A percentile compares a stretch with the other conserved stretches of the same genome.
Evolutionary conservation across 1,284 basidiomycete species (phyloP).

Genomic region (Cutaneotrichosporon daszewskae): DNA sequence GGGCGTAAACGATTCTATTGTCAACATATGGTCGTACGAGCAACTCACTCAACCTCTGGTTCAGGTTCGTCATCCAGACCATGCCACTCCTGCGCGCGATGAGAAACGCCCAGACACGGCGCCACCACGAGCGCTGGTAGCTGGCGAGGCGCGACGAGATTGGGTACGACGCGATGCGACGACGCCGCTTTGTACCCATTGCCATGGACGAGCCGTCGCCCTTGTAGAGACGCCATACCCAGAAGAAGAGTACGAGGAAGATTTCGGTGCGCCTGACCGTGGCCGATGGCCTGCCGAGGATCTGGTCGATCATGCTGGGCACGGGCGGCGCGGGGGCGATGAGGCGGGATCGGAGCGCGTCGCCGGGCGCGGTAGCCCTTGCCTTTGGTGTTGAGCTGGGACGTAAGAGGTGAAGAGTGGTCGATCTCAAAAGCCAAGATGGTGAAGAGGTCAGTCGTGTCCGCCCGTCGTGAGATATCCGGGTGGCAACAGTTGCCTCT

Average conservation of each 20-base stretch:
- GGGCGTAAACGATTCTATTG: slow-evolving; percentile 74
- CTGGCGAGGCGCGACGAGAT: not conserved
- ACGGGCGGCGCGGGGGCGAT: not conserved
- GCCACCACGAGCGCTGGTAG: slow-evolving; percentile 10
- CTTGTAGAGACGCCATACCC: slow-evolving; percentile 69
- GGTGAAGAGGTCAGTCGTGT: too few species aligned
- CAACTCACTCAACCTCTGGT: slow-evolving; percentile 36
- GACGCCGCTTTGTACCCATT: not conserved
- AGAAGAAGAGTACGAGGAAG: slow-evolving; percentile 81
- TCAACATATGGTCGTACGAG: not conserved
- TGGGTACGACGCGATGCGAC: not conserved
- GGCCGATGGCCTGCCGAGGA: slow-evolving; percentile 68
- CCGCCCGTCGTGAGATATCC: not conserved
- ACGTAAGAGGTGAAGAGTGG: not conserved
- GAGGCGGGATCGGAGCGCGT: not conserved
- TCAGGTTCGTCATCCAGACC: slow-evolving; percentile 37
- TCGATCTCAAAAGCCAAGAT: not conserved
- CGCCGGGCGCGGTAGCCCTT: not conserved
- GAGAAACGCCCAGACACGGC: slow-evolving; percentile 26
- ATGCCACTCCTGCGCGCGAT: slow-evolving; percentile 31
- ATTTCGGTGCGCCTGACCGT: slow-evolving; percentile 72
- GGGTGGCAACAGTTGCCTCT: not conserved
- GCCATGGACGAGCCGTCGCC: slow-evolving; percentile 58
- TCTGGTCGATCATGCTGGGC: slow-evolving; percentile 68
- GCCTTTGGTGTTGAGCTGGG: not conserved